Base-by-base conservation (phyloP, 345 rosid species). In the Abelmoschus esculentus region DNA sequence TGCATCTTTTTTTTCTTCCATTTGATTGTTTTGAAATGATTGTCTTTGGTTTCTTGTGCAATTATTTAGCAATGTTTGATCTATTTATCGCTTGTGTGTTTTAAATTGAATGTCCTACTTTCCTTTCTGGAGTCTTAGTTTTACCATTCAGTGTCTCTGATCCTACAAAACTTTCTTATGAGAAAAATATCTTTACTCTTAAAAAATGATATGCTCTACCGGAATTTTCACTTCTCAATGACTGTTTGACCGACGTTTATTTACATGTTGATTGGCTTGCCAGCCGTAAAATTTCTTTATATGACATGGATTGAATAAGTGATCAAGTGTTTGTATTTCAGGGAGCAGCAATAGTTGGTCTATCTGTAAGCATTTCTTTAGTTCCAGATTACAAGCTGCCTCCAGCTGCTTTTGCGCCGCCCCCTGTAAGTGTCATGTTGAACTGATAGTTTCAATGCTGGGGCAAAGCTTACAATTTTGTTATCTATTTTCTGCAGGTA, bases 321-420 rank as follows among this genome's bases (percentile, higher is more conserved):
- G 69, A 46, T 49, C 0, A 49, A 29, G n/a, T 29, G 31, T 7
- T 49, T 15, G 38, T 66, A 50, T 72, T 73, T 82, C 89, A 95
- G 99, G 97, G 97, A 80, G 97, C 98, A 61, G 90, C 93, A 1
- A 95, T 95, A 55, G 96, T 90, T 73, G 96, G 92, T 85, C 79
- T 85, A 71, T 73, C 98, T 0, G 96, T 95, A 61, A 76, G 52
- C 69, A 83, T 95, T 44, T 69, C 86, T 40, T 78, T 76, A 75
- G 96, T 85, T 70, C 96, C 90, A 0, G 96, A 87, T 55, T 95
- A 91, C 56, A 67, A 85, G 78, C 86, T 95, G 59, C 96, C 99
- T 71, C 93, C 91, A 29, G 89, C 80, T 66, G 93, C 93, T 64
- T 83, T 78, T 50, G 80, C 80, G 57, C 79, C 85, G 32, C 80